Conservation (phyloP, 306 rosid genomes). For the Clitoria ternatea region DNA sequence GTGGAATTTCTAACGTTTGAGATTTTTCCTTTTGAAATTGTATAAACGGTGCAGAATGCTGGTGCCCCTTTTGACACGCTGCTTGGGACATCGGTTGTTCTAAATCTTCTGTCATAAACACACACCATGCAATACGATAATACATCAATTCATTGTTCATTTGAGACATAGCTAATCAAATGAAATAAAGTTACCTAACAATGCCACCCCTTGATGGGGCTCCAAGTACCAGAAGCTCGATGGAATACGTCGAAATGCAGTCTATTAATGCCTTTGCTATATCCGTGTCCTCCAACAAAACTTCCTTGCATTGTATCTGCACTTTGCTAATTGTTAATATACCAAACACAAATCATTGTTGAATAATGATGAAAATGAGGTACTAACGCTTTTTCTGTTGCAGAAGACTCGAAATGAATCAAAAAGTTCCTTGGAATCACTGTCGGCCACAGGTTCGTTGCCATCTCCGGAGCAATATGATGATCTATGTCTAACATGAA, state of each 20-base stretch:
- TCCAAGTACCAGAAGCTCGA: constrained; percentile 76
- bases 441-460: constrained; percentile 26
- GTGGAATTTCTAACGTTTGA: constrained; percentile 48
- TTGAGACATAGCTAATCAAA: too few relatives aligned
- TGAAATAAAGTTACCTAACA: constrained; percentile 37
- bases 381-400: constrained; percentile 56
- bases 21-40: constrained; percentile 62
- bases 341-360: background rate
- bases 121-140: background rate
- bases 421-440: constrained; percentile 62
- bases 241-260: constrained; percentile 23
- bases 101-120: constrained; percentile 58
- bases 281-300: constrained; percentile 54
- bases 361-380: background rate
- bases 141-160: too few relatives aligned
- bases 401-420: constrained; percentile 73
- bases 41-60: constrained; percentile 61
- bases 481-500: constrained; percentile 50
- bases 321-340: too few relatives aligned
- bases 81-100: constrained; percentile 50
- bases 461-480: constrained; percentile 24
- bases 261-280: constrained; percentile 55
- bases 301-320: constrained; percentile 73
- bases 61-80: constrained; percentile 59
- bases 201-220: constrained; percentile 56